Percentiles rank a stretch among this genome's conserved stretches.
These are phyloP conservation scores for Eudorina sp. DNA, from an alignment of 139 green algal genomes.

Conservation along the genomic window DNA sequence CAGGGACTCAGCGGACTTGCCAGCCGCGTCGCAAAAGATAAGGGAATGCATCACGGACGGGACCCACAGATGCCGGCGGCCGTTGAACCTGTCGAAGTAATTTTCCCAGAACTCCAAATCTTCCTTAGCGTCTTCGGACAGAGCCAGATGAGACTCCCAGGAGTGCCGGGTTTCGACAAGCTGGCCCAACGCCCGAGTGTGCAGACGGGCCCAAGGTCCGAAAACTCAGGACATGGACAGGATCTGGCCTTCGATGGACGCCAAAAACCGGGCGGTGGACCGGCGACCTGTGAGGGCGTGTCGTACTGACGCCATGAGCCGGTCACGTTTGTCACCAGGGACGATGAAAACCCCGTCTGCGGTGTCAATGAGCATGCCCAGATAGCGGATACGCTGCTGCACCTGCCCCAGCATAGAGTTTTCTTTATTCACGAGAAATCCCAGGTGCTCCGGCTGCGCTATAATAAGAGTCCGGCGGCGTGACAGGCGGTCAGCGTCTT, in stretches of 20 bases:
- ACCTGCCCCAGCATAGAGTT: not conserved
- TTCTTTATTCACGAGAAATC: not conserved
- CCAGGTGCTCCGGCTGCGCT: not conserved
- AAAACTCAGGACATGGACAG: not conserved
- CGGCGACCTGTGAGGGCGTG: too few species aligned
- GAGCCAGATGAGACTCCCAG: not conserved
- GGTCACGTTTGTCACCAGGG: not conserved
- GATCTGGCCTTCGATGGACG: not conserved
- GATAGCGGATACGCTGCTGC: not conserved
- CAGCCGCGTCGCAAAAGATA: not conserved
- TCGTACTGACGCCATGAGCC: not conserved
- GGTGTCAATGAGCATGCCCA: conserved; percentile 4
- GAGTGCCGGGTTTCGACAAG: not conserved
- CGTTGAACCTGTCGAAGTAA: conserved; percentile 31
- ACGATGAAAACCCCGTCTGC: not conserved
- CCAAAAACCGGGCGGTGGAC: too few species aligned
- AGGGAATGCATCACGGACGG: not conserved
- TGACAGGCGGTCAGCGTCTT: not conserved
- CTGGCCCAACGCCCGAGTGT: not conserved
- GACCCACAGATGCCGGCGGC: not conserved
- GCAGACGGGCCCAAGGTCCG: not conserved
- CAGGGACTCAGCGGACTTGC: not conserved
- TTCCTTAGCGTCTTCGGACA: not conserved
- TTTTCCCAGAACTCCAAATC: conserved; percentile 17
- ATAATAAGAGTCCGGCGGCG: not conserved